A percentile compares a stretch with the other conserved stretches of the same genome.
Conservation (phyloP, 2,329 filamentous ascomycete species). For the Alternaria atra region DNA sequence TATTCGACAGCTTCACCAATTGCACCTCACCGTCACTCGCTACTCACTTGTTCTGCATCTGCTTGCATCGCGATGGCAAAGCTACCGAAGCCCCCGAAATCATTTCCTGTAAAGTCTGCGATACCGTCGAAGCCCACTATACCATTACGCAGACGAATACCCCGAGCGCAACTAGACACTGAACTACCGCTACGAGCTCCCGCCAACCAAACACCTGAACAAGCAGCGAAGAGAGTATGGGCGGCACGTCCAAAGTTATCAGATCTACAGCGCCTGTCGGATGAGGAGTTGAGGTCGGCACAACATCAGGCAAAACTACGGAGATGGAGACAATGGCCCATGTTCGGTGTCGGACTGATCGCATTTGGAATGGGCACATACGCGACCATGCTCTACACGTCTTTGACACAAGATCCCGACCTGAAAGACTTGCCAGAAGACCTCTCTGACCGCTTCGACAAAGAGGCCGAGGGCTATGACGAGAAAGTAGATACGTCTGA, state of each 20-base stretch:
- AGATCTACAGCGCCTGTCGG: slow-evolving; percentile 38
- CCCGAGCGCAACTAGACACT: slow-evolving; percentile 17
- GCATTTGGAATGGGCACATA: slow-evolving; percentile 55
- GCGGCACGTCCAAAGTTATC: slow-evolving; percentile 34
- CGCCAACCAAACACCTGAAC: slow-evolving; percentile 24
- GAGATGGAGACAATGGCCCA: slow-evolving; percentile 43
- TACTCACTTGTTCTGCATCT: slow-evolving; percentile 10
- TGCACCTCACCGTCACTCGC: slow-evolving; percentile 21
- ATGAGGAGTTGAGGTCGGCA: slow-evolving; percentile 38
- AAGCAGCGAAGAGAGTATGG: slow-evolving; percentile 35
- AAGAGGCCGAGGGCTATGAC: slow-evolving; percentile 57
- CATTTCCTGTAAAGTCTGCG: slow-evolving; percentile 29
- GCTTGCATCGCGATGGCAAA: slow-evolving; percentile 44
- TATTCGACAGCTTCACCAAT: slow-evolving; percentile 24
- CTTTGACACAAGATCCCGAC: slow-evolving; percentile 37
- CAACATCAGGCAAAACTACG: slow-evolving; percentile 39
- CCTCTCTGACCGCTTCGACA: slow-evolving; percentile 57
- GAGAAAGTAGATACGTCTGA: slow-evolving; percentile 58
- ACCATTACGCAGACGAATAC: slow-evolving; percentile 28
- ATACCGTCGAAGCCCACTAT: slow-evolving; percentile 29
- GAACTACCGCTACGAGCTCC: slow-evolving; percentile 23
- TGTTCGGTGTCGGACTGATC: slow-evolving; percentile 44
- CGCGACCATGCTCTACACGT: slow-evolving; percentile 47
- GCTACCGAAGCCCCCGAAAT: slow-evolving; percentile 40
- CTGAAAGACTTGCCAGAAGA: slow-evolving; percentile 48